phyloP scores from a whole-genome alignment of 306 rosid species.

The Cyclanthera cordifolia region DNA sequence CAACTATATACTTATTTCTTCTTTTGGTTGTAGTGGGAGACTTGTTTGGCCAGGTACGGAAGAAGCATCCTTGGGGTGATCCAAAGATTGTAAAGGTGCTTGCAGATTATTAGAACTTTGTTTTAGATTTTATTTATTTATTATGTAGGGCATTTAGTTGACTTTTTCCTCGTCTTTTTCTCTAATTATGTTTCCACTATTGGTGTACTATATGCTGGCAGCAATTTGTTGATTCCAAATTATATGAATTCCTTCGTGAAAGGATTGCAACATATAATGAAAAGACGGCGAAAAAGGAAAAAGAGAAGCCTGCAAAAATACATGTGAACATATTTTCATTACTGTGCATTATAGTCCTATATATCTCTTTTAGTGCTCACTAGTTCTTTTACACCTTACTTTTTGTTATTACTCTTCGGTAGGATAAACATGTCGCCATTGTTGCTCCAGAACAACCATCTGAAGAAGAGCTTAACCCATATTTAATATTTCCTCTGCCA shows the following conservation, averaged over 20 bases:
- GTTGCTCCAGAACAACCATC: conserved; percentile 49
- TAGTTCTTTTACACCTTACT: conserved; percentile 8
- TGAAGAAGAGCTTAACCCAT: conserved; percentile 88
- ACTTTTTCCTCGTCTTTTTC: neutral
- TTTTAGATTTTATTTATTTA: neutral
- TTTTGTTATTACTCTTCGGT: conserved; percentile 8
- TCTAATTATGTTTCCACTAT: neutral
- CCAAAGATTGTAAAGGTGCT: conserved; percentile 87
- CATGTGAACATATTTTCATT: conserved; percentile 35
- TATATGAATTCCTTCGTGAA: conserved; percentile 72
- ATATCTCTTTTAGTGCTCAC: conserved; percentile 4
- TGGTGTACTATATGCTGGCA: conserved; percentile 22
- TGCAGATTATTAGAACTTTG: neutral
- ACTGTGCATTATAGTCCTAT: neutral
- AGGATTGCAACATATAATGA: conserved; percentile 82
- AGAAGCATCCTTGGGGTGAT: conserved; percentile 91
- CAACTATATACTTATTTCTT: neutral
- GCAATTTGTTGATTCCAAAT: conserved; percentile 62
- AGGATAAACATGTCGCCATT: conserved; percentile 47
- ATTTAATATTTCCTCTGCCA: conserved; percentile 63
- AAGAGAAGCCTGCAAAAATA: conserved; percentile 83
- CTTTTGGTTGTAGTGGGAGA: conserved; percentile 58
- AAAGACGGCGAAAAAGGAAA: conserved; percentile 70
- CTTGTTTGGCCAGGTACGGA: conserved; percentile 67
- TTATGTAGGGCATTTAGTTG: neutral